Conservation (phyloP, 2,329 filamentous ascomycete species). For the Trichoderma sp. region DNA sequence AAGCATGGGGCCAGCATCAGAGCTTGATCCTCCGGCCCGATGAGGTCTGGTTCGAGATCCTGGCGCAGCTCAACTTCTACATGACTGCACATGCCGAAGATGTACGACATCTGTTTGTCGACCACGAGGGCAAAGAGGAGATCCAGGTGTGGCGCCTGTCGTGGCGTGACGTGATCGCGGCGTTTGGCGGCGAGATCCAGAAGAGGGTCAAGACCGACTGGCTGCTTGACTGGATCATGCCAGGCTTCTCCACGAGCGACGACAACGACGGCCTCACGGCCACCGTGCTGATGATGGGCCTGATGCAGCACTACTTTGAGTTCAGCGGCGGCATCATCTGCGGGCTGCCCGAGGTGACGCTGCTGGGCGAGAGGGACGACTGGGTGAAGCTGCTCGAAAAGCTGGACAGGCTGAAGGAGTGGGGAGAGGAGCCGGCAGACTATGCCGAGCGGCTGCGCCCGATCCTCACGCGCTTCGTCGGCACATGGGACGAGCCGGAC, state of each 20-base stretch:
- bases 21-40: slow-evolving; percentile 55
- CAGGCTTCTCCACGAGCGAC: slow-evolving; percentile 48
- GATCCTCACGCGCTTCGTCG: slow-evolving; percentile 50
- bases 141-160: slow-evolving; percentile 39
- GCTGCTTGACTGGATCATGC: slow-evolving; percentile 48
- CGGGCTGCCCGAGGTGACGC: slow-evolving; percentile 48
- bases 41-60: slow-evolving; percentile 58
- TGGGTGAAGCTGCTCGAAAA: slow-evolving; percentile 46
- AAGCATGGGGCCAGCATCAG: slow-evolving; percentile 54
- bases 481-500: slow-evolving; percentile 46
- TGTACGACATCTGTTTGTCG: slow-evolving; percentile 50
- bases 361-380: slow-evolving; percentile 45
- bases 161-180: slow-evolving; percentile 36
- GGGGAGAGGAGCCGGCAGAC: slow-evolving; percentile 47
- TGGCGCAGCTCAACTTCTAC: slow-evolving; percentile 55
- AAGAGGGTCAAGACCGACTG: slow-evolving; percentile 44
- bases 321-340: slow-evolving; percentile 45
- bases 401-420: slow-evolving; percentile 47
- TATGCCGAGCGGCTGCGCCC: slow-evolving; percentile 48
- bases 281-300: slow-evolving; percentile 50
- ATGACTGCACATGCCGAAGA: slow-evolving; percentile 52
- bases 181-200: slow-evolving; percentile 47
- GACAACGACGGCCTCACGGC: slow-evolving; percentile 45
- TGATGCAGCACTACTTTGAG: slow-evolving; percentile 46
- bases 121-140: slow-evolving; percentile 47